Percentiles rank a stretch among this genome's conserved stretches.
phyloP scores from a whole-genome alignment of 2,329 filamentous ascomycete genomes.

The Scytalidium lignicola region DNA sequence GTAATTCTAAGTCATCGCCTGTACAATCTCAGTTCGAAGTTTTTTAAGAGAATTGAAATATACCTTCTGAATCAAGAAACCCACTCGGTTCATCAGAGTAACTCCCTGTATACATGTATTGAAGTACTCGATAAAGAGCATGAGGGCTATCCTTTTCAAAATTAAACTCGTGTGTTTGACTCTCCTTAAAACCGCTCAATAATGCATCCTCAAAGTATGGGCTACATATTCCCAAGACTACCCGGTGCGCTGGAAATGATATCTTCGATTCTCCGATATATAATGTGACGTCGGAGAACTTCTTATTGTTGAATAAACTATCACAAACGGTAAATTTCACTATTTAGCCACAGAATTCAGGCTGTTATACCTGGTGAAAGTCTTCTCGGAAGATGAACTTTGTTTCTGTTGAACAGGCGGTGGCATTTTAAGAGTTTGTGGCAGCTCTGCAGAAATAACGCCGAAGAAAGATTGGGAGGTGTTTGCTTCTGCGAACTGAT shows the following conservation, averaged over 20 bases:
- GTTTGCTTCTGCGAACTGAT: too few relatives aligned
- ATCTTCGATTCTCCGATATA: constrained; percentile 11
- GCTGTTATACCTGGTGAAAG: too few relatives aligned
- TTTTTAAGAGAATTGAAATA: constrained; percentile 3
- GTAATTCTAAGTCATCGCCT: constrained; percentile 13
- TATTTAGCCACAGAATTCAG: neutral
- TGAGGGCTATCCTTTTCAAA: constrained; percentile 15
- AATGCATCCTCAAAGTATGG: constrained; percentile 14
- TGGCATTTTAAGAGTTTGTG: too few relatives aligned
- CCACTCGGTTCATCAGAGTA: constrained; percentile 12
- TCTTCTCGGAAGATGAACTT: too few relatives aligned
- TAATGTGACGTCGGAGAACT: constrained; percentile 11
- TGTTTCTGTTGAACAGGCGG: too few relatives aligned
- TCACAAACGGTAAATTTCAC: constrained; percentile 2
- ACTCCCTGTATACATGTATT: constrained; percentile 15
- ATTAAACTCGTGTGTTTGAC: constrained; percentile 9
- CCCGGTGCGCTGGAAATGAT: constrained; percentile 9
- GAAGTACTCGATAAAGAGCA: constrained; percentile 14
- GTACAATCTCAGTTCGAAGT: constrained; percentile 3
- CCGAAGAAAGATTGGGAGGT: too few relatives aligned
- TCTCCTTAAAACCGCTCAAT: constrained; percentile 14
- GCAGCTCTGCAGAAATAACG: too few relatives aligned
- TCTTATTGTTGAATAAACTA: constrained; percentile 11
- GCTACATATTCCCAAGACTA: constrained; percentile 8
- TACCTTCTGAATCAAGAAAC: constrained; percentile 8